Evolutionary conservation across 2,329 filamentous ascomycete genomes (phyloP), one percentile per base, ranked within the genome.

Genomic region (Chaetomiaceae sp.): DNA sequence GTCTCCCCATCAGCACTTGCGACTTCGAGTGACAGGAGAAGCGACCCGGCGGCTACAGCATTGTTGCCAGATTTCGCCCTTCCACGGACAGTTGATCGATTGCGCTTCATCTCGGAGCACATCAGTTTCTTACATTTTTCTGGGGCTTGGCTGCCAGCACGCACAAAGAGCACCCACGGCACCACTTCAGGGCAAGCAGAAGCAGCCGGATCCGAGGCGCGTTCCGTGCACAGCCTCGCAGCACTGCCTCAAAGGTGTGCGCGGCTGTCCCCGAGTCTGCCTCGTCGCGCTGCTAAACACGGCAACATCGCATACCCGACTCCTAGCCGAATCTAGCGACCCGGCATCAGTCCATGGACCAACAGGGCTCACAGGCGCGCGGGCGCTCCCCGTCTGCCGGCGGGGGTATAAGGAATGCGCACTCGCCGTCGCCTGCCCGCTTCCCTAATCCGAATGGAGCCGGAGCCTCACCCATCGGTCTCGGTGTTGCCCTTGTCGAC

Each of bases 381-480:
- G 78, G 78, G 62, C 79, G 79, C 61, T 83, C 81, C 57, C 77
- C 75, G 54, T 55, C 56, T 45, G 29, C 53, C 50, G 57, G 53
- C 45, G 56, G 46, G 43, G 56, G 49, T 81, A 83, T 85, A 83
- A 84, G 76, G 65, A 79, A 80, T 64, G 76, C 70, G 56, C 80
- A 79, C 65, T 83, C 81, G 58, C 78, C 80, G 58, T 79, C 79
- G 62, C 76, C 76, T 63, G 74, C 64, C 59, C 65, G 67, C 65
- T 71, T 71, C 58, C 77, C 75, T 59, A 70, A 74, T 62, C 68
- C 73, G 62, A 71, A 72, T 61, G 66, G 73, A 57, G 51, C 55
- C 50, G 55, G 52, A 30, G 47, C 56, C 27, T 57, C 53, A 34
- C 70, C 68, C 42, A 68, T 73, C 58, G 74, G 74, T 58, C 70